A percentile compares a stretch with the other conserved stretches of the same genome.
Conservation (phyloP, 805 yeast genomes). For the Ascoidea tarda region DNA sequence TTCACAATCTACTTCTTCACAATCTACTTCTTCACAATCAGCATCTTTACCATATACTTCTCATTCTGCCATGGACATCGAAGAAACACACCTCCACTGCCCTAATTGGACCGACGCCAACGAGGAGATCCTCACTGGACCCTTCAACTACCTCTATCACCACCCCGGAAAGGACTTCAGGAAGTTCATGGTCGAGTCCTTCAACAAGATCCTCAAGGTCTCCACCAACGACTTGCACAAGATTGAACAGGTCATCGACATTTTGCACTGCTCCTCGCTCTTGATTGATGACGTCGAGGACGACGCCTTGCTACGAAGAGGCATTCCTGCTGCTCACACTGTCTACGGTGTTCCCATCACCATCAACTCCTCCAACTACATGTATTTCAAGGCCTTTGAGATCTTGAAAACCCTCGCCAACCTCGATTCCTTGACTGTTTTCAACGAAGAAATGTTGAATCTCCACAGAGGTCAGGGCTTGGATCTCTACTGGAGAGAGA, state of each 20-base stretch:
- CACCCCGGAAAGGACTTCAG: conserved; percentile 48
- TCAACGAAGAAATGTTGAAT: conserved; percentile 63
- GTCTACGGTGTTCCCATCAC: conserved; percentile 70
- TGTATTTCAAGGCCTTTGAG: conserved; percentile 62
- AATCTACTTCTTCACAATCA: conserved; percentile 15
- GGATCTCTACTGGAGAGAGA: conserved; percentile 82
- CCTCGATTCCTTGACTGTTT: conserved; percentile 23
- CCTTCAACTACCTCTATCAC: conserved; percentile 34
- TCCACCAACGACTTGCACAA: conserved; percentile 22
- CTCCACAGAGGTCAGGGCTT: conserved; percentile 84
- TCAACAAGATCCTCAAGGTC: conserved; percentile 36
- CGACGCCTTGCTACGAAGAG: conserved; percentile 54
- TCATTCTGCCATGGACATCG: too few species aligned
- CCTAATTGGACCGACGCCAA: conserved; percentile 18
- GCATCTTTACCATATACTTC: background rate
- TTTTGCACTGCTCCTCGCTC: conserved; percentile 52
- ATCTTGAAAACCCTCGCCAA: conserved; percentile 23
- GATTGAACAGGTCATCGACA: conserved; percentile 36
- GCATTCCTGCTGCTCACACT: conserved; percentile 65
- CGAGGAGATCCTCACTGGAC: conserved; percentile 22
- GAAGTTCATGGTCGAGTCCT: conserved; percentile 30
- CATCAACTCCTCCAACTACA: conserved; percentile 70
- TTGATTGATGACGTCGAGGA: conserved; percentile 88
- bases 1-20: conserved; percentile 11
- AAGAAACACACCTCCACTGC: too few species aligned